Conservation (phyloP, 495 filamentous ascomycete genomes). For the Tricharina praecox region DNA sequence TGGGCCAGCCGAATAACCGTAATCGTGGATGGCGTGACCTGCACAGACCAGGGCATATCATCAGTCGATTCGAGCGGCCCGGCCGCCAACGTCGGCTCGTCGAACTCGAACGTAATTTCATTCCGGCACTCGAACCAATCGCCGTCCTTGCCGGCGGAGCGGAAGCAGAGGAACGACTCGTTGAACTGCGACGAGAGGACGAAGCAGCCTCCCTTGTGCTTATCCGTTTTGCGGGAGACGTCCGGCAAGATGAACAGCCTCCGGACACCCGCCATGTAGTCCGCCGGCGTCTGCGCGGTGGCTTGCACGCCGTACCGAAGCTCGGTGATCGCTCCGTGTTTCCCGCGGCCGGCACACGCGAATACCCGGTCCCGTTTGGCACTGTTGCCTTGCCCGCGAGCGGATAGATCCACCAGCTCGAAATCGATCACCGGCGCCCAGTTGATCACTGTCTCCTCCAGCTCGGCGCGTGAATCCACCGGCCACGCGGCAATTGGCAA, state of each 20-base stretch:
- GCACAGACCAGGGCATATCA: slow-evolving; percentile 12
- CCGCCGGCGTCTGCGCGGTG: slow-evolving; percentile 18
- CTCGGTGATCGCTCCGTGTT: slow-evolving; percentile 48
- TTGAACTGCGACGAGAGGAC: slow-evolving; percentile 20
- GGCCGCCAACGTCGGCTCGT: slow-evolving; percentile 23
- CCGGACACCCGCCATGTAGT: slow-evolving; percentile 23
- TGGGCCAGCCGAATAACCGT: slow-evolving; percentile 10
- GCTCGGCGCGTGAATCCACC: slow-evolving; percentile 28
- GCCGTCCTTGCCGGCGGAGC: slow-evolving; percentile 19
- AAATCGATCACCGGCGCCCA: slow-evolving; percentile 73
- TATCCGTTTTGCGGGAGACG: slow-evolving; percentile 15
- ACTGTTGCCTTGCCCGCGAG: slow-evolving; percentile 11
- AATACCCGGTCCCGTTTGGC: slow-evolving; percentile 36
- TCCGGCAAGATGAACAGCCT: slow-evolving; percentile 24
- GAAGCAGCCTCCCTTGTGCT: slow-evolving; percentile 23
- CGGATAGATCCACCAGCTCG: slow-evolving; percentile 26
- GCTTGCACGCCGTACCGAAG: slow-evolving; percentile 56
- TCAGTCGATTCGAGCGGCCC: slow-evolving; percentile 4
- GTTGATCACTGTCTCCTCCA: slow-evolving; percentile 50
- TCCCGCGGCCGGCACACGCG: slow-evolving; percentile 40
- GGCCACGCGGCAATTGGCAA: slow-evolving; percentile 26
- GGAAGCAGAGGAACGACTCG: slow-evolving; percentile 21
- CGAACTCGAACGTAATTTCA: slow-evolving; percentile 15
- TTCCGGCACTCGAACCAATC: slow-evolving; percentile 9
- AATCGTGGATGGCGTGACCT: slow-evolving; percentile 21